Conservation (phyloP, 805 yeast genomes). For the Metschnikowia proteae region DNA sequence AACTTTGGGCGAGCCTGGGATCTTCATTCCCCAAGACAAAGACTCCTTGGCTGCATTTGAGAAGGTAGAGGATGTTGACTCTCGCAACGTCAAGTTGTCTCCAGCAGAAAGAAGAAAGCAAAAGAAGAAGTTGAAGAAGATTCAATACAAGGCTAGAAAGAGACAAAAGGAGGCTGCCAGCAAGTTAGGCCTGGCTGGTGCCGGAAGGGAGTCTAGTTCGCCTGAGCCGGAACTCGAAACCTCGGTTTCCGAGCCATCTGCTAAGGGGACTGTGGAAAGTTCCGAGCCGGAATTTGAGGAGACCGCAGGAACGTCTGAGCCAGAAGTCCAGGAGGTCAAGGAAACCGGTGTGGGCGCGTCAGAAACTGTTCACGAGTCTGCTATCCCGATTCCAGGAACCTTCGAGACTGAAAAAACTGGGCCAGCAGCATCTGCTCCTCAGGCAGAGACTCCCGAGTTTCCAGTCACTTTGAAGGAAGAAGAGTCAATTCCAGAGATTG, state of each 20-base stretch:
- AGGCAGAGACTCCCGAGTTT: neutral
- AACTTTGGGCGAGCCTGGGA: slow-evolving; percentile 69
- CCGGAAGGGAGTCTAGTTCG: slow-evolving; percentile 2
- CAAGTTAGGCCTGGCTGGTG: neutral
- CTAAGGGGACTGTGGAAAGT: neutral
- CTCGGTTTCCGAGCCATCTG: neutral
- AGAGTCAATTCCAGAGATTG: neutral
- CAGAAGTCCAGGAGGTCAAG: neutral
- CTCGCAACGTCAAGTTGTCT: slow-evolving; percentile 19
- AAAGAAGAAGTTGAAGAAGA: slow-evolving; percentile 43
- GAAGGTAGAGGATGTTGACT: slow-evolving; percentile 48
- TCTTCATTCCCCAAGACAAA: slow-evolving; percentile 60
- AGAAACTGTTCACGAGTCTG: neutral
- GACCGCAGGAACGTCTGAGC: no score
- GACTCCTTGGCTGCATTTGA: slow-evolving; percentile 63
- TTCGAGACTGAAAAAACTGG: neutral
- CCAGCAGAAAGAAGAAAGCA: slow-evolving; percentile 30
- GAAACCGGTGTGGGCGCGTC: neutral
- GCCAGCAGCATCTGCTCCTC: neutral
- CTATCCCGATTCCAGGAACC: neutral
- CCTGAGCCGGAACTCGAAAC: neutral
- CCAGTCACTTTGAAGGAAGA: neutral
- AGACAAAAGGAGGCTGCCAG: slow-evolving; percentile 25
- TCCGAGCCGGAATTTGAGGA: no score
- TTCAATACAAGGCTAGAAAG: slow-evolving; percentile 41